These are phyloP conservation scores for Inonotus obliquus DNA, from an alignment of 1,284 basidiomycete genomes.

Conservation along the genomic window DNA sequence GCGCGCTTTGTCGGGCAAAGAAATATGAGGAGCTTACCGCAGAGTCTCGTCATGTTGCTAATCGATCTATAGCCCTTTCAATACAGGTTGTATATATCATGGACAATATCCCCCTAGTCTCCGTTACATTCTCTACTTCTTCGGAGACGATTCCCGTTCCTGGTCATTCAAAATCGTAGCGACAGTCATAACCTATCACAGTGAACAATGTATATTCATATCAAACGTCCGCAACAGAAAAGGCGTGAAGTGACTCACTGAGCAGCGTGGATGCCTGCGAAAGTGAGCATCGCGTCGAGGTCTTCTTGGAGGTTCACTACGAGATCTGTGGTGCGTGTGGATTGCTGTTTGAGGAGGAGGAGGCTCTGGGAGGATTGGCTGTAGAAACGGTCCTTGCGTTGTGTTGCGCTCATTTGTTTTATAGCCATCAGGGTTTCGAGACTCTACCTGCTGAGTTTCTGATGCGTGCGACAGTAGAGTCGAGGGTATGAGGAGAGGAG, in stretches of 20 bases:
- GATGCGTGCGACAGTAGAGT: too few species aligned
- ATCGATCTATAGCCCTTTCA: neutral
- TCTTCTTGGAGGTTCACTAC: constrained; percentile 67
- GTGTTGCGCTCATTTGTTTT: constrained; percentile 52
- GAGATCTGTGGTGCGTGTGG: constrained; percentile 62
- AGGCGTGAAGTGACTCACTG: constrained; percentile 43
- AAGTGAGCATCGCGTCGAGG: constrained; percentile 64
- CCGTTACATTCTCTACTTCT: neutral
- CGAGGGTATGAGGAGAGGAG: too few species aligned
- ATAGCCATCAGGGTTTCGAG: neutral
- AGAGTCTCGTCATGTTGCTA: neutral
- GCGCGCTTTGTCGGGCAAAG: too few species aligned
- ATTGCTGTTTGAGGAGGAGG: constrained; percentile 53
- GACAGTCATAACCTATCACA: constrained; percentile 13
- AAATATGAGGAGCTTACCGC: too few species aligned
- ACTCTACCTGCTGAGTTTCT: too few species aligned
- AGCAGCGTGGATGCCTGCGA: constrained; percentile 67
- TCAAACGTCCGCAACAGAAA: neutral
- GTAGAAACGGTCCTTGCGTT: constrained; percentile 69
- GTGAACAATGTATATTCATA: neutral
- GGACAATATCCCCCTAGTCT: too few species aligned
- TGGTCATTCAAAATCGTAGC: constrained; percentile 1
- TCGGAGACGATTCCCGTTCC: neutral
- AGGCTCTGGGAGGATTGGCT: constrained; percentile 60
- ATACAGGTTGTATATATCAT: neutral